Percentiles rank a stretch among this genome's conserved stretches.
Conservation (phyloP, 495 filamentous ascomycete species). For the Lepidopterella palustris region DNA sequence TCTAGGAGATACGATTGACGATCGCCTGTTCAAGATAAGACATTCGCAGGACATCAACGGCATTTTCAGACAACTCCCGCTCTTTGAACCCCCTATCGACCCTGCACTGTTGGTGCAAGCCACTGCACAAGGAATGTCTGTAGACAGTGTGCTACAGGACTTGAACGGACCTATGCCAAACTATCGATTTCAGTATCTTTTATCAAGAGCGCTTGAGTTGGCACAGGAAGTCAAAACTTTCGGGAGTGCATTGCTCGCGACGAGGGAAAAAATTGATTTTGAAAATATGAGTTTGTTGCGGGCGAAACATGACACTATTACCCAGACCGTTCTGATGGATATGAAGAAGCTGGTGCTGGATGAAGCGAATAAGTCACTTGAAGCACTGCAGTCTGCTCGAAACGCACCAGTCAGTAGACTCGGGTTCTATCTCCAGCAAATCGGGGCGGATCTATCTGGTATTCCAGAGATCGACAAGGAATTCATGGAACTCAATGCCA, state of each 20-base stretch:
- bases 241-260: background rate
- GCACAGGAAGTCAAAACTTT: constrained; percentile 29
- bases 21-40: constrained; percentile 5
- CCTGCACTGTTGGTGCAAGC: background rate
- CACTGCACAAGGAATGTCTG: background rate
- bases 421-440: too few relatives aligned
- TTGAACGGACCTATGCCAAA: constrained; percentile 34
- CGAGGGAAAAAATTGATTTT: background rate
- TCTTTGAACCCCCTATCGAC: constrained; percentile 7
- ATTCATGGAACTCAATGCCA: background rate
- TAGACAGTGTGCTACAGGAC: constrained; percentile 16
- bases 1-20: constrained; percentile 6
- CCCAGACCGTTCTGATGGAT: background rate
- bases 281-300: background rate
- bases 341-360: background rate
- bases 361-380: background rate
- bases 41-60: constrained; percentile 11
- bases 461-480: background rate
- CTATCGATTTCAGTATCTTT: constrained; percentile 33
- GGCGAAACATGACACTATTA: background rate
- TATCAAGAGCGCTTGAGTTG: constrained; percentile 35
- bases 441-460: too few relatives aligned
- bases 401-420: too few relatives aligned
- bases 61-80: background rate
- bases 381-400: background rate